These are phyloP conservation scores for Vaccinium corymbosum DNA, from an alignment of 148 eudicot species.

Conservation along the genomic window DNA sequence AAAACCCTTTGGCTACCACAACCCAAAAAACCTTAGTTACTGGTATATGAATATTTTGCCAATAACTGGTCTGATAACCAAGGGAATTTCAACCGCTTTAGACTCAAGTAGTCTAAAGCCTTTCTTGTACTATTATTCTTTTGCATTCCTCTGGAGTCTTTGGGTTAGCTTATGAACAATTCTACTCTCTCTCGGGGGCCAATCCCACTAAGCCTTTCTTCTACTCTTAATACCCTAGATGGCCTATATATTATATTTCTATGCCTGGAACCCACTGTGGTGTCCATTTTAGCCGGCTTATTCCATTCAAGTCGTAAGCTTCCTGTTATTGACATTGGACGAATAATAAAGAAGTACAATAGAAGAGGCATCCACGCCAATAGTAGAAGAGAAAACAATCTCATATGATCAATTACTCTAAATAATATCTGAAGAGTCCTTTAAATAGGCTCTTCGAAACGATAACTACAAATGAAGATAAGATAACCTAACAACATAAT, in stretches of 20 bases:
- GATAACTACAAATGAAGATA: no score
- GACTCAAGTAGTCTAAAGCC: not conserved
- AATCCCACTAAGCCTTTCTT: not conserved
- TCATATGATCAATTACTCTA: no score
- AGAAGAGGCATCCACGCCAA: no score
- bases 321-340: not conserved
- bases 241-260: not conserved
- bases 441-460: no score
- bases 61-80: not conserved
- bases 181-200: not conserved
- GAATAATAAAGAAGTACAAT: no score
- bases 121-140: not conserved
- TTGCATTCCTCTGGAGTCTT: not conserved
- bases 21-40: not conserved
- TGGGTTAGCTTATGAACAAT: not conserved
- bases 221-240: not conserved
- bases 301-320: not conserved
- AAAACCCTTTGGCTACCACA: not conserved
- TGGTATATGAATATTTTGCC: not conserved
- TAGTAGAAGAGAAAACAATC: no score
- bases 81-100: not conserved
- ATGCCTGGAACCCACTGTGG: not conserved
- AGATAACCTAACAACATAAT: no score
- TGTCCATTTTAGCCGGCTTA: not conserved
- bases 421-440: no score